Evolutionary conservation across 257 asterid genomes (phyloP).

Genomic region (Eustoma russellianum): DNA sequence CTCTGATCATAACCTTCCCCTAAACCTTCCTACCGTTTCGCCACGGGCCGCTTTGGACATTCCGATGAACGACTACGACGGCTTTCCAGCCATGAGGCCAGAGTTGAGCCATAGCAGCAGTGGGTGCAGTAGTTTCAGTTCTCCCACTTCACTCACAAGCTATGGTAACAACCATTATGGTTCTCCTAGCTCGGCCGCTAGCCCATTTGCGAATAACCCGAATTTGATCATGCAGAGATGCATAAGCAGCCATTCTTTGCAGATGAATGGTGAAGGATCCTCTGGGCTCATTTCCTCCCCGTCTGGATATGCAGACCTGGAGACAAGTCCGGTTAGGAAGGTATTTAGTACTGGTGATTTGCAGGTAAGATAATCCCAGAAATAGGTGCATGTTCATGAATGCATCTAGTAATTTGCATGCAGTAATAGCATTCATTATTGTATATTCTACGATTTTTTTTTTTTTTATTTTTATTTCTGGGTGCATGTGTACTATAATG

Average conservation of each 20-base stretch:
- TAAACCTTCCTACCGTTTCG: conserved; percentile 19
- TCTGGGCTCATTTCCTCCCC: conserved; percentile 32
- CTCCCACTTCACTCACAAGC: conserved; percentile 39
- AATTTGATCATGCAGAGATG: conserved; percentile 44
- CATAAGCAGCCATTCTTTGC: conserved; percentile 58
- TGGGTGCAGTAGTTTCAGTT: conserved; percentile 64
- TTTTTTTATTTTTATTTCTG: too few relatives aligned
- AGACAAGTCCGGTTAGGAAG: conserved; percentile 44
- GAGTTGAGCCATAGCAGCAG: conserved; percentile 46
- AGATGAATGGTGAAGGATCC: conserved; percentile 32
- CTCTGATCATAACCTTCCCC: conserved; percentile 1
- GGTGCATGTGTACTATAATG: too few relatives aligned
- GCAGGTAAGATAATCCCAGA: conserved; percentile 26
- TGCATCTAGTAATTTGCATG: neutral
- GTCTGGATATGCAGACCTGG: conserved; percentile 30
- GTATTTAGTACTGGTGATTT: conserved; percentile 56
- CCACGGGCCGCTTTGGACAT: conserved; percentile 34
- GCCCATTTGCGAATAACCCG: conserved; percentile 17
- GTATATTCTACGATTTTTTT: too few relatives aligned
- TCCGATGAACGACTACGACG: conserved; percentile 42
- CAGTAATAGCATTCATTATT: neutral
- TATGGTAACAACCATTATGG: conserved; percentile 28
- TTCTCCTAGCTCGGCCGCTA: conserved; percentile 37
- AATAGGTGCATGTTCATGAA: neutral
- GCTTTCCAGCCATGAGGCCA: conserved; percentile 34